Percentiles rank a stretch among this genome's conserved stretches.
Evolutionary conservation across 2,329 filamentous ascomycete genomes (phyloP).

Genomic region (Colletotrichum sp.): DNA sequence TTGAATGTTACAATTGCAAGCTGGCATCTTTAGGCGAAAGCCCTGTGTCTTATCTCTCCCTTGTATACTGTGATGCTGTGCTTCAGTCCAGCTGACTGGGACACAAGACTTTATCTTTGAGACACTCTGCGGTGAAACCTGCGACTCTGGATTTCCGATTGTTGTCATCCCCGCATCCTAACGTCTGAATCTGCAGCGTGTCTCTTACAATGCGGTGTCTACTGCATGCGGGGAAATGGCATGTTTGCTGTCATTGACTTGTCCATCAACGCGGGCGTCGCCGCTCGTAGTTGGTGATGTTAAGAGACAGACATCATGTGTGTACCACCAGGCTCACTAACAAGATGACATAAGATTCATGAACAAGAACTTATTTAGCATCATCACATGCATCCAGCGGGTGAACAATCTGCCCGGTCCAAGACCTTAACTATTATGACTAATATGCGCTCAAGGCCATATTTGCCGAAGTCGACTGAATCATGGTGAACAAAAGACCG

Average conservation of each 20-base stretch:
- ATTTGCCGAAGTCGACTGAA: neutral
- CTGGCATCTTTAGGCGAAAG: neutral
- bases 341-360: neutral
- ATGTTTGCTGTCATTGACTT: neutral
- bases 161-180: neutral
- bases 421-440: neutral
- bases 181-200: neutral
- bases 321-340: neutral
- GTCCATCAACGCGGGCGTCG: neutral
- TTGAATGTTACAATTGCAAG: neutral
- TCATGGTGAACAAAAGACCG: neutral
- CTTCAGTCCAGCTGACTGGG: neutral
- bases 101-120: neutral
- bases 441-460: neutral
- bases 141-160: neutral
- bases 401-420: neutral
- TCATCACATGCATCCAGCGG: neutral
- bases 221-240: neutral
- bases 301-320: neutral
- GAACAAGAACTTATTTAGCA: neutral
- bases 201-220: neutral
- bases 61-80: neutral
- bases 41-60: neutral
- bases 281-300: neutral
- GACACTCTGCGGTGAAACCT: neutral